Percentiles rank a stretch among this genome's conserved stretches.
These are phyloP conservation scores for Athelia psychrophila DNA, from an alignment of 1,284 basidiomycete genomes.

Conservation along the genomic window DNA sequence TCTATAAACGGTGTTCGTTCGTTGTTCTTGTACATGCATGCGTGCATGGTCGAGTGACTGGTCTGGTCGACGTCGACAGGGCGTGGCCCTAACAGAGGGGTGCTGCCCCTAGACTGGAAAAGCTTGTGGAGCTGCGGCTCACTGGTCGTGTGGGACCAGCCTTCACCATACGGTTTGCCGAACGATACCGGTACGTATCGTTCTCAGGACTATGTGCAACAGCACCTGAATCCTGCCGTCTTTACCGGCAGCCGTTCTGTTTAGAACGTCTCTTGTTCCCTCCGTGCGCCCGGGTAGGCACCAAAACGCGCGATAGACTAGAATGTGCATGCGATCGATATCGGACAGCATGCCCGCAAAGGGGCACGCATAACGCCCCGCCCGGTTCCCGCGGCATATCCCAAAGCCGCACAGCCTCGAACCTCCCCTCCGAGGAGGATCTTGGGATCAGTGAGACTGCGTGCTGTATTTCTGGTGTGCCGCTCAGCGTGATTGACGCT, in stretches of 20 bases:
- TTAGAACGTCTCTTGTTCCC: too few relatives aligned
- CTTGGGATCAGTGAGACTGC: constrained; percentile 20
- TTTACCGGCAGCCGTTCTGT: too few relatives aligned
- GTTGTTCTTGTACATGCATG: background rate
- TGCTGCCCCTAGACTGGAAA: too few relatives aligned
- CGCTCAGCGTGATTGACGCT: constrained; percentile 41
- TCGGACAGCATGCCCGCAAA: background rate
- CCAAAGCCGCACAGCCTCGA: constrained; percentile 10
- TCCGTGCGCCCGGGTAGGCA: background rate
- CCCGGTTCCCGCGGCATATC: constrained; percentile 21
- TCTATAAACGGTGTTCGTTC: background rate
- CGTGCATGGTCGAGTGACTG: too few relatives aligned
- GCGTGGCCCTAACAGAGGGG: too few relatives aligned
- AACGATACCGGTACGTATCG: too few relatives aligned
- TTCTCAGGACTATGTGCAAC: too few relatives aligned
- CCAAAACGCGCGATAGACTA: background rate
- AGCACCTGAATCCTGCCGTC: too few relatives aligned
- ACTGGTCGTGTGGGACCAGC: too few relatives aligned
- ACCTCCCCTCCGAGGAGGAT: constrained; percentile 22
- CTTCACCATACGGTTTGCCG: too few relatives aligned
- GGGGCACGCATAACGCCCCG: constrained; percentile 6
- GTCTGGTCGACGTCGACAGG: too few relatives aligned
- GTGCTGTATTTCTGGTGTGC: constrained; percentile 47
- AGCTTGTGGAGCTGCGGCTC: too few relatives aligned
- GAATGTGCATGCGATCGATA: background rate